Conservation (phyloP, 805 yeast genomes). For the Candida suzukii region DNA sequence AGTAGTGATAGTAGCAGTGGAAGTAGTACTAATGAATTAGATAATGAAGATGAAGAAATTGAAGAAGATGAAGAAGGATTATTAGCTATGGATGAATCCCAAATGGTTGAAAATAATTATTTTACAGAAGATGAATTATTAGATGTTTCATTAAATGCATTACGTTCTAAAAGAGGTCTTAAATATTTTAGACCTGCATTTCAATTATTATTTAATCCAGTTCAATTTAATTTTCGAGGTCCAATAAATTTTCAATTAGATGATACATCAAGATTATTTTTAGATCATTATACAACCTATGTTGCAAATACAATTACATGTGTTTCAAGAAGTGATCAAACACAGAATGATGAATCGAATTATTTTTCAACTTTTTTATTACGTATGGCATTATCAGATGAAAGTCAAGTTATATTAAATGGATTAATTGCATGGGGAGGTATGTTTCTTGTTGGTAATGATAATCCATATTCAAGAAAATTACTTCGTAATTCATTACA, state of each 20-base stretch:
- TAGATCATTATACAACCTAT: slow-evolving; percentile 43
- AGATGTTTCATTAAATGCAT: slow-evolving; percentile 6
- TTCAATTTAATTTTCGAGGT: slow-evolving; percentile 10
- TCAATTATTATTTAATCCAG: slow-evolving; percentile 15
- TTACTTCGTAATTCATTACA: slow-evolving; percentile 15
- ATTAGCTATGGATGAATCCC: slow-evolving; percentile 30
- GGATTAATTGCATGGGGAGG: slow-evolving; percentile 60
- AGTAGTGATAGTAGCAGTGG: no score
- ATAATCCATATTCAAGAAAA: slow-evolving; percentile 17
- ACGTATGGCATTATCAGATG: slow-evolving; percentile 43
- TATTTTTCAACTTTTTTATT: slow-evolving; percentile 45
- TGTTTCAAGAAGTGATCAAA: slow-evolving; percentile 23
- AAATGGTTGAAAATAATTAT: slow-evolving; percentile 22
- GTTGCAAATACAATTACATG: slow-evolving; percentile 35
- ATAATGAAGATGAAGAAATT: background rate
- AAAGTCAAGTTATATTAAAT: slow-evolving; percentile 35
- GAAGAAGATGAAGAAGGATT: slow-evolving; percentile 7
- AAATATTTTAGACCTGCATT: slow-evolving; percentile 20
- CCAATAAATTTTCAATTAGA: slow-evolving; percentile 27
- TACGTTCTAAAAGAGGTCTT: slow-evolving; percentile 14
- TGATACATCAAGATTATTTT: slow-evolving; percentile 34
- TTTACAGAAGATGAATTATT: slow-evolving; percentile 19
- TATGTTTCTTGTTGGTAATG: slow-evolving; percentile 26
- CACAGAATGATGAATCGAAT: slow-evolving; percentile 36
- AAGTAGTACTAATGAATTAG: no score